Base-by-base conservation (phyloP, 169 alveolate genomes). In the Cryptosporidium sp. region DNA sequence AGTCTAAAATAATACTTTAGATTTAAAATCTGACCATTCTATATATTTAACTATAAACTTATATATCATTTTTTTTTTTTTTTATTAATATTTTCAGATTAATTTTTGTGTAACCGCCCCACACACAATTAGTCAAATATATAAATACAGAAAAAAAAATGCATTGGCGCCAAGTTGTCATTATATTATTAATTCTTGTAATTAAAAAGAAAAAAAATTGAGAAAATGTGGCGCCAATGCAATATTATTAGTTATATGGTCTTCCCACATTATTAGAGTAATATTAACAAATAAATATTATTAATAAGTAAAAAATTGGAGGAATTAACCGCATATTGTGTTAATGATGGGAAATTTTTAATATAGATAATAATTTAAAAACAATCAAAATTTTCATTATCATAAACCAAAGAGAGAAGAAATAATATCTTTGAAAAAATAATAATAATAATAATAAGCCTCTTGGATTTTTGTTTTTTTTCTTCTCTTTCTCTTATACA, bases 121-220 rank as follows among this genome's bases (percentile, higher is more conserved):
- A 21, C 67, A 56, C 14, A 1, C 31, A 56, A 8, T 56, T n/a
- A 29, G 35, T 42, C 48, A 42, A 8, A 42, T 42, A 42, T 42
- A 42, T 42, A 7, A 37, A 37, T 42, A 37, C 42, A 37, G 5
- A 5, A 42, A 1, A 8, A 42, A 56, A 56, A 56, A 23, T 56
- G 35, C 67, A 56, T n/a, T 56, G 67, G 67, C 67, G 67, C 67
- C 67, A 56, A 56, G 1, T 23, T 21, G n/a, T 16, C 18, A 16
- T n/a, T 18, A 4, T 53, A 53, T 18, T 53, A 37, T 5, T 37
- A 37, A 37, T 37, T 37, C 44, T 37, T 3, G 44, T 31, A 31
- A 31, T 31, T 1, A 1, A 31, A 31, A 31, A 31, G 9, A 37
- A 37, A 37, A 37, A 37, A 52, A 52, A 0, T 52, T n/a, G 23